A percentile compares a stretch with the other conserved stretches of the same genome.
Conservation (phyloP, 768 basidiomycete genomes). For the Leucosporidium scottii region DNA sequence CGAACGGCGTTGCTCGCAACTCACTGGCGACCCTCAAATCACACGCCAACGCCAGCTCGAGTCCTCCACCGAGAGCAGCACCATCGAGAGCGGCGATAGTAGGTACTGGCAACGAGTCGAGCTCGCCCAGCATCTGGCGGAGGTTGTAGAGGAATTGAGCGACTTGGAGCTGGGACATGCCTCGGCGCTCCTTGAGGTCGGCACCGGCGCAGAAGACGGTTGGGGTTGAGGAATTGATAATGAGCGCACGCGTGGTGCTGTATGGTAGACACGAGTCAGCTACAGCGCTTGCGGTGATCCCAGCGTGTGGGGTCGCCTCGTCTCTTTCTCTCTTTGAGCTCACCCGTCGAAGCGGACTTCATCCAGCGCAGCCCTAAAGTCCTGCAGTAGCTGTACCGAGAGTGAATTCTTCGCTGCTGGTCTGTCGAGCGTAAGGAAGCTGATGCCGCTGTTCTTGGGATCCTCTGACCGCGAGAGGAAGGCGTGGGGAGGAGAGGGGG, state of each 20-base stretch:
- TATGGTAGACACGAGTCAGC: conserved; percentile 32
- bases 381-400: conserved; percentile 63
- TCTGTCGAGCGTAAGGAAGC: conserved; percentile 68
- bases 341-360: conserved; percentile 12
- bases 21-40: conserved; percentile 83
- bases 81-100: conserved; percentile 85
- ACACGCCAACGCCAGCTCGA: conserved; percentile 79
- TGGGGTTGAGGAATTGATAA: conserved; percentile 69
- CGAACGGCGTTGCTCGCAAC: conserved; percentile 21
- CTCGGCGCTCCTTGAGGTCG: conserved; percentile 75
- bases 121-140: conserved; percentile 59
- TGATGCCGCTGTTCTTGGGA: conserved; percentile 50
- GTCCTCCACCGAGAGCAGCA: conserved; percentile 84
- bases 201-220: conserved; percentile 86
- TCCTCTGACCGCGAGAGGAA: not conserved
- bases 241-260: conserved; percentile 63
- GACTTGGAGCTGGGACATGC: conserved; percentile 69
- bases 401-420: conserved; percentile 83
- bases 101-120: conserved; percentile 79
- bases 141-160: conserved; percentile 69
- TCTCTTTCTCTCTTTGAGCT: too few relatives aligned
- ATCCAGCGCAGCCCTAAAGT: conserved; percentile 15
- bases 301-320: not conserved
- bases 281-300: not conserved
- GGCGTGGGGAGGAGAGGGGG: not conserved